A percentile compares a stretch with the other conserved stretches of the same genome.
Conservation (phyloP, 2,329 filamentous ascomycete species). For the Pseudogymnoascus verrucosus region DNA sequence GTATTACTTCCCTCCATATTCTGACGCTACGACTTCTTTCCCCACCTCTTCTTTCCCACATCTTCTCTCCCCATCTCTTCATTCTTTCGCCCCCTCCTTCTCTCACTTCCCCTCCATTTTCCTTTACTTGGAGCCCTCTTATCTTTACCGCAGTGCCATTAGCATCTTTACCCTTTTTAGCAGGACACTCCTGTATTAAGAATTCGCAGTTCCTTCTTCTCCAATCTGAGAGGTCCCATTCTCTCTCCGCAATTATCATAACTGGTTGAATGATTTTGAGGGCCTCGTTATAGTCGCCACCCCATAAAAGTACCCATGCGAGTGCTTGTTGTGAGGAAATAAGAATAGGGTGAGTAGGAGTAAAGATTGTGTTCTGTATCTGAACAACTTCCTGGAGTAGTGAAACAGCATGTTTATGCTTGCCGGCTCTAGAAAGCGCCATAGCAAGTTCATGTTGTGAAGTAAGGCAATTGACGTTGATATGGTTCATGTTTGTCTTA, state of each 20-base stretch:
- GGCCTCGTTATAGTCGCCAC: neutral
- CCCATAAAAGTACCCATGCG: neutral
- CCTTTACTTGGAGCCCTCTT: neutral
- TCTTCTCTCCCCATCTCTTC: neutral
- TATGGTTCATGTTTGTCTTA: neutral
- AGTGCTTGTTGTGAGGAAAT: slow-evolving; percentile 11
- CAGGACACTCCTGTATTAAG: neutral
- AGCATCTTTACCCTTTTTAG: neutral
- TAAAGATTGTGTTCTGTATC: neutral
- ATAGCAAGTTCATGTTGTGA: neutral
- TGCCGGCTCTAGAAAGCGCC: neutral
- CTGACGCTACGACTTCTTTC: neutral
- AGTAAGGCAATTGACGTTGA: neutral
- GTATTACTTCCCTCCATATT: neutral
- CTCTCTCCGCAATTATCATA: neutral
- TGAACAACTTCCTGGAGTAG: slow-evolving; percentile 3
- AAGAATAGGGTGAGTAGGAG: neutral
- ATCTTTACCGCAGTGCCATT: neutral
- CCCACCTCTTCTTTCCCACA: neutral
- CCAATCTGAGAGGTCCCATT: neutral
- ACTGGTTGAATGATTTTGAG: neutral
- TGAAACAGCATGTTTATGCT: neutral
- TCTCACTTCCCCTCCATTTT: neutral
- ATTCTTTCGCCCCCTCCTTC: neutral
- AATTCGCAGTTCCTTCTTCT: neutral